These are phyloP conservation scores for Talaromyces sp. DNA, from an alignment of 2,329 filamentous ascomycete genomes.

Conservation along the genomic window DNA sequence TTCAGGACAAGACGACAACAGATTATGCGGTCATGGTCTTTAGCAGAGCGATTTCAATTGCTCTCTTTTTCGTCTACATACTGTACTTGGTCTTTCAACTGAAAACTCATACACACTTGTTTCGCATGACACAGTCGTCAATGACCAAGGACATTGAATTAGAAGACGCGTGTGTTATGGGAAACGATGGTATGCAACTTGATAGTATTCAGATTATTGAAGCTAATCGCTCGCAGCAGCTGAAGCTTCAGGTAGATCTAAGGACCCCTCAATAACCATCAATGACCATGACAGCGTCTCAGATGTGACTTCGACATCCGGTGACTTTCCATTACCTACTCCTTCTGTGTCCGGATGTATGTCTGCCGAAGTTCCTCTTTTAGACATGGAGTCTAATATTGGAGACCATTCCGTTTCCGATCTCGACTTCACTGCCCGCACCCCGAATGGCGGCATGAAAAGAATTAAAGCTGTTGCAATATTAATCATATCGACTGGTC, in stretches of 20 bases:
- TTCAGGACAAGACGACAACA: background rate
- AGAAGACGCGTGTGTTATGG: background rate
- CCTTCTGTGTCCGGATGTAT: background rate
- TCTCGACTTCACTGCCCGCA: background rate
- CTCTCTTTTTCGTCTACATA: background rate
- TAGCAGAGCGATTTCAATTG: background rate
- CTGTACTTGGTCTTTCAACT: background rate
- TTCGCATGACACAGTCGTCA: slow-evolving; percentile 61
- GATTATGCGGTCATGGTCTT: background rate
- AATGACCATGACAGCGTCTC: background rate
- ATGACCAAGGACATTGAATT: slow-evolving; percentile 41
- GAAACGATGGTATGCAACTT: background rate
- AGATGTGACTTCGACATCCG: background rate
- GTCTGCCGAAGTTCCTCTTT: background rate
- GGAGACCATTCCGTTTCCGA: background rate
- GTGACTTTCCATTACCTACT: background rate
- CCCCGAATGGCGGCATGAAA: background rate
- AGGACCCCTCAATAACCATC: background rate
- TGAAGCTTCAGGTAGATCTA: background rate
- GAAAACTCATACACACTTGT: slow-evolving; percentile 57
- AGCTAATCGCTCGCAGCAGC: background rate
- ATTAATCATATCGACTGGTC: background rate
- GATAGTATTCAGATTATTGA: background rate
- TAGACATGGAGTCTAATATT: background rate
- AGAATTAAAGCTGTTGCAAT: background rate